Base-by-base conservation (phyloP, 2,329 filamentous ascomycete species). In the Proliferodiscus dingleyae region DNA sequence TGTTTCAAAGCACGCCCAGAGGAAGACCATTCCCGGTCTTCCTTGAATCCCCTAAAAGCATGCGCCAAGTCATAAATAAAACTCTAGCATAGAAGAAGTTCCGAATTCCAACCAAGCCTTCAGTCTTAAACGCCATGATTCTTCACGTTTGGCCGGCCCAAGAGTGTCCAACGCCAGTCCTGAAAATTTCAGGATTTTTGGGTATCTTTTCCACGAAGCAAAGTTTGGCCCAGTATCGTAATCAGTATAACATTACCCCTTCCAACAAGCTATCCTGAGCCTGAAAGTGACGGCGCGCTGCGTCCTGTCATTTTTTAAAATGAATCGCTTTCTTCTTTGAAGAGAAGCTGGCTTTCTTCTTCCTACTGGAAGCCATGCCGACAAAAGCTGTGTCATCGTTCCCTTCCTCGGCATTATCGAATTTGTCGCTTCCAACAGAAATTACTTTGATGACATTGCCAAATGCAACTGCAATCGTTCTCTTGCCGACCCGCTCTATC, bases 361-460 rank as follows among this genome's bases (percentile, higher is more conserved):
- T 53, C 26, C 53, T 40, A 43, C 36, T 41, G 37, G 52, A 30
- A 8, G 42, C 47, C 55, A 59, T 59, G n/a, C 58, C 57, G 0
- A 57, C 52, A 26, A 59, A 61, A 4, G 50, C 41, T 5, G 39
- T 42, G 46, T 61, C 53, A 39, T 60, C 55, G 23, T 40, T 46
- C 10, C 36, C 55, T 11, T 56, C 53, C 26, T 52, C 50, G 6
- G 34, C 30, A 9, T 46, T 52, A 41, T 82, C 78, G 55, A 84
- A 85, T 24, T 77, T 70, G 59, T 85, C 83, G 51, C 78, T 74
- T 5, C 83, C 84, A 5, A 84, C 69, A 2, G 77, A 79, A 45
- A 89, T 74, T 41, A 89, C 68, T 65, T 89, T 89, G 57, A 89
- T 72, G 1, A 79, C 72, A 54, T 89, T 86, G 10, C 85, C 87